Evolutionary conservation across 2,329 filamentous ascomycete genomes (phyloP), one percentile per base, ranked within the genome.

Genomic region (Fusarium compactum): DNA sequence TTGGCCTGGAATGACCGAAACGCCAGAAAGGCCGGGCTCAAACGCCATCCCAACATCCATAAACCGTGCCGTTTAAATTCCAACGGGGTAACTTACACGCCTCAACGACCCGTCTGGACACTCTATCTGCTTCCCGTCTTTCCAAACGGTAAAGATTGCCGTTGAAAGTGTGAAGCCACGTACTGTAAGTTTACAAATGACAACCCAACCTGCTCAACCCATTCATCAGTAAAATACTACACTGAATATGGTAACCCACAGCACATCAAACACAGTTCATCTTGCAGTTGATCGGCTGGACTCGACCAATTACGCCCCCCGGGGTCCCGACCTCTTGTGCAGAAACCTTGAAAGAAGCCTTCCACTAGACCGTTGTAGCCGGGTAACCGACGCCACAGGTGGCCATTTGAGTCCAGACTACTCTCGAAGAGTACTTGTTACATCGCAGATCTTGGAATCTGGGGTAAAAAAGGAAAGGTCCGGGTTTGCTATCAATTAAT

Each of bases 311-410:
- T 7, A n/a, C 10, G 10, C 6, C 34, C 6, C n/a, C 18, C 6
- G 18, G 34, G n/a, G 34, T 38, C 53, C 22, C 29, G 14, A 56
- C 38, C 52, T 46, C 27, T 47, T 29, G 18, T 16, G n/a, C 22
- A 15, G 14, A 22, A 34, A 34, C 22, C 30, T 47, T 48, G 41
- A 20, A 24, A 22, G 41, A 25, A 18, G 29, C 41, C 30, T 27
- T 16, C 14, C 15, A 18, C 53, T 56, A 27, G 12, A 34, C 62
- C 62, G 47, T 45, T 61, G 61, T 66, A 59, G 55, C 62, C 29
- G 62, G 34, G 47, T 44, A 24, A 61, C 38, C 25, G 12, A 34
- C 61, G 45, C 62, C 53, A 58, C 51, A 38, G 24, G 50, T 65
- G 53, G 40, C 45, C 43, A 41, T 65, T 34, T 27, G 45, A 18